Conservation (phyloP, 169 alveolate species). For the Plasmodium cynomolgi region DNA sequence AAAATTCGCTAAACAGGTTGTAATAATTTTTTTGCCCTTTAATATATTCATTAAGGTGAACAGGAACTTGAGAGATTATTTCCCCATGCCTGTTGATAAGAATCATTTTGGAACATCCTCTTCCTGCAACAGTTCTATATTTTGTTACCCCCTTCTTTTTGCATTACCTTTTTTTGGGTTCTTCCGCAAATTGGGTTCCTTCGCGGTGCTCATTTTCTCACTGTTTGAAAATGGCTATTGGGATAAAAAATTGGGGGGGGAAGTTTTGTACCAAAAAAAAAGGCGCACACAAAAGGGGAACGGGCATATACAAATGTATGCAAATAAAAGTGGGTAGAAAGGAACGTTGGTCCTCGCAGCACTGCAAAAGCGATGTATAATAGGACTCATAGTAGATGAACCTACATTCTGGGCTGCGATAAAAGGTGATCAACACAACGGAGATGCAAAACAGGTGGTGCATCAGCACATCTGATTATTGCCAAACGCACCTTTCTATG, state of each 20-base stretch:
- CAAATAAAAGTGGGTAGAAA: background rate
- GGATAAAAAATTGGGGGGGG: background rate
- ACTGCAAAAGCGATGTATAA: background rate
- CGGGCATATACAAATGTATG: background rate
- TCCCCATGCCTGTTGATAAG: background rate
- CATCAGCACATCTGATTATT: background rate
- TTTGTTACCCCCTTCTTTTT: background rate
- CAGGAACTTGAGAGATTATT: background rate
- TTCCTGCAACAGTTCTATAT: background rate
- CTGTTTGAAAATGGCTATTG: background rate
- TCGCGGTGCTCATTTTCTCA: background rate
- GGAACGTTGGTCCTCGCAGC: background rate
- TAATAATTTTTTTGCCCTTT: background rate
- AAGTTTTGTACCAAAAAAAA: background rate
- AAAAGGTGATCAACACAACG: background rate
- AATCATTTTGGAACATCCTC: background rate
- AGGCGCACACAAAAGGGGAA: background rate
- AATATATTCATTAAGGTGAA: constrained; percentile 28
- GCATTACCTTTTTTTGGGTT: background rate
- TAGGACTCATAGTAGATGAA: background rate
- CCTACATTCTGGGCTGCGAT: background rate
- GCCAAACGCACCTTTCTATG: background rate
- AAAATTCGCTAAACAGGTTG: constrained; percentile 8
- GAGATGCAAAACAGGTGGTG: background rate
- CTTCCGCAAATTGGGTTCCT: background rate